phyloP scores from a whole-genome alignment of 306 rosid species.

The Castanea sativa region DNA sequence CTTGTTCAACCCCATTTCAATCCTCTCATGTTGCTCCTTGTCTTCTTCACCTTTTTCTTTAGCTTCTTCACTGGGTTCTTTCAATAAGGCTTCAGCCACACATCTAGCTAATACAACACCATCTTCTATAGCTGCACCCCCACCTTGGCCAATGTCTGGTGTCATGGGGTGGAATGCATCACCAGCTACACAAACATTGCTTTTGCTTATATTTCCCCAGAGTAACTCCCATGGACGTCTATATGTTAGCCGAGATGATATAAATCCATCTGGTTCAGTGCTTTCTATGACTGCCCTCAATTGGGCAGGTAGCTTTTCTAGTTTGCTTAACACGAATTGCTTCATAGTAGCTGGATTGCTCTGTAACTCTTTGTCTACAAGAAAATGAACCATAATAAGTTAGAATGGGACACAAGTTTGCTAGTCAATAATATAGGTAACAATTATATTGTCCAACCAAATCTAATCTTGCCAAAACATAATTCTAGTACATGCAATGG shows the following conservation, averaged over 20 bases:
- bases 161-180: conserved; percentile 74
- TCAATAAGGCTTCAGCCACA: conserved; percentile 15
- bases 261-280: neutral
- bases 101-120: conserved; percentile 39
- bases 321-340: neutral
- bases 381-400: too few relatives aligned
- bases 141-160: conserved; percentile 68
- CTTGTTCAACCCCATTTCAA: neutral
- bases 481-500: too few relatives aligned
- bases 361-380: conserved; percentile 37
- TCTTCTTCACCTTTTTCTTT: neutral
- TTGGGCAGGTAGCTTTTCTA: conserved; percentile 7
- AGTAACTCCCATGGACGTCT: conserved; percentile 39
- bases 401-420: too few relatives aligned
- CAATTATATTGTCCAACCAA: too few relatives aligned
- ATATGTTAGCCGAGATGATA: neutral
- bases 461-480: too few relatives aligned
- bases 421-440: too few relatives aligned
- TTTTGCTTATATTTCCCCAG: conserved; percentile 54
- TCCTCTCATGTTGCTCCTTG: neutral
- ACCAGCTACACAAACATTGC: conserved; percentile 63
- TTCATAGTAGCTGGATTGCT: conserved; percentile 7
- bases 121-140: conserved; percentile 58
- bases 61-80: neutral
- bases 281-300: conserved; percentile 7